A percentile compares a stretch with the other conserved stretches of the same genome.
Evolutionary conservation across 768 basidiomycete species (phyloP).

Genomic region (Lactarius tabidus): DNA sequence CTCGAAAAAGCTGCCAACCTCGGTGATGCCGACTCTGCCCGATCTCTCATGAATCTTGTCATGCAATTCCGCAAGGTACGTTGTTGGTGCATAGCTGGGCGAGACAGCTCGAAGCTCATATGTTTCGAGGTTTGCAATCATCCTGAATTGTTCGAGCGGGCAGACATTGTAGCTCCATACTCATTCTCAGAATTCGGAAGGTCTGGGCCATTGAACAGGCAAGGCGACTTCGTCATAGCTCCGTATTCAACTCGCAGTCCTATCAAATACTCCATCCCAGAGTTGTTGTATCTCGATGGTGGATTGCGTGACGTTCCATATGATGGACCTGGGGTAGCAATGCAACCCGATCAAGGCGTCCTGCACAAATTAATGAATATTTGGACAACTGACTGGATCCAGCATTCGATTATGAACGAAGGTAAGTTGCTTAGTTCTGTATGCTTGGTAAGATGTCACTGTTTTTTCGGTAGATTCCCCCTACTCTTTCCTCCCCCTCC

Average conservation of each 20-base stretch:
- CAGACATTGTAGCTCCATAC: conserved; percentile 91
- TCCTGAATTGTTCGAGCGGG: conserved; percentile 95
- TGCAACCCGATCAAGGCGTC: conserved; percentile 46
- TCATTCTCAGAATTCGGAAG: conserved; percentile 82
- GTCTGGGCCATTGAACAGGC: conserved; percentile 77
- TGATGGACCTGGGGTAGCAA: conserved; percentile 44
- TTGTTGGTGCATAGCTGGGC: not conserved
- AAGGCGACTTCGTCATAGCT: conserved; percentile 78
- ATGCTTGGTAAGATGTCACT: conserved; percentile 20
- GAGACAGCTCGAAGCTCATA: not conserved
- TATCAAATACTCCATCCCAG: conserved; percentile 74
- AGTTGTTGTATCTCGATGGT: conserved; percentile 72
- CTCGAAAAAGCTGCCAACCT: conserved; percentile 89
- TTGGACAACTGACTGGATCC: conserved; percentile 83
- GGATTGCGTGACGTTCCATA: conserved; percentile 64
- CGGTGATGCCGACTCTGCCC: conserved; percentile 86
- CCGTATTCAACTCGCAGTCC: conserved; percentile 88
- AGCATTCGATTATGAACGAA: conserved; percentile 61
- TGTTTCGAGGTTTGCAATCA: conserved; percentile 85
- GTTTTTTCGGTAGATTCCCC: conserved; percentile 40
- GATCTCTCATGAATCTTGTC: conserved; percentile 96
- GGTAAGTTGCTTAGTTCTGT: conserved; percentile 39
- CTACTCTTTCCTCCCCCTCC: conserved; percentile 77
- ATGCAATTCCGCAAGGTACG: conserved; percentile 98
- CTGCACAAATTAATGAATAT: conserved; percentile 77